Evolutionary conservation across 805 yeast genomes (phyloP), one percentile per base, ranked within the genome.

Genomic region (Danielia oregonensis): DNA sequence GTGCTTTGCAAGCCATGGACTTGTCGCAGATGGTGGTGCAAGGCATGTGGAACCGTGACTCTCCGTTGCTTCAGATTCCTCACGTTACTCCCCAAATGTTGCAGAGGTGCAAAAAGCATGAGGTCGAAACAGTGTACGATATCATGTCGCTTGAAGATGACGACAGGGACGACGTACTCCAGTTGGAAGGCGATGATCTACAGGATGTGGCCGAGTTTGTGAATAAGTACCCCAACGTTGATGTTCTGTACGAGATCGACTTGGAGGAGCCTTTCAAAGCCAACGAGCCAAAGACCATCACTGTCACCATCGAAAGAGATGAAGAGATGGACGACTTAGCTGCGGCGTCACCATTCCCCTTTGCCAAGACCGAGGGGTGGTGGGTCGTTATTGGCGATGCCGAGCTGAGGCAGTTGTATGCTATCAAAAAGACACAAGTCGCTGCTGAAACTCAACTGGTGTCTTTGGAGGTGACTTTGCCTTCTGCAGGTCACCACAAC

Each of bases 181-280:
- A 74, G 14, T 61, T 81, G 42, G 59, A 66, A 8, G 55, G 52
- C 10, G 76, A 73, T 2, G 55, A 54, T 2, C 60, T 89, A 47
- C 65, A 70, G 25, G 70, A 68, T 16, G 88, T 91, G 32, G 97
- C 97, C 0, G 77, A 77, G 12, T 93, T 91, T 65, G 95, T 88
- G 35, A 93, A 93, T 59, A 77, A 74, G 42, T 93, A 84, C 57
- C 98, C 98, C 10, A 85, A 84, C 52, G 67, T 93, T 35, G 97
- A 91, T 42, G 51, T 82, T 8, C 63, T 74, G 3, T 81, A 78
- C 48, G 67, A 70, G 22, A 33, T 83, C 4, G 74, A 70, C 14
- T 44, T 60, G 15, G 51, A 58, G 1, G 62, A 66, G 8, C 59
- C 65, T 0, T 42, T 76, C n/a, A 48, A 57, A 3, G 73, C 75